phyloP scores from a whole-genome alignment of 148 eudicot genomes.

The Camellia lanceoleosa region DNA sequence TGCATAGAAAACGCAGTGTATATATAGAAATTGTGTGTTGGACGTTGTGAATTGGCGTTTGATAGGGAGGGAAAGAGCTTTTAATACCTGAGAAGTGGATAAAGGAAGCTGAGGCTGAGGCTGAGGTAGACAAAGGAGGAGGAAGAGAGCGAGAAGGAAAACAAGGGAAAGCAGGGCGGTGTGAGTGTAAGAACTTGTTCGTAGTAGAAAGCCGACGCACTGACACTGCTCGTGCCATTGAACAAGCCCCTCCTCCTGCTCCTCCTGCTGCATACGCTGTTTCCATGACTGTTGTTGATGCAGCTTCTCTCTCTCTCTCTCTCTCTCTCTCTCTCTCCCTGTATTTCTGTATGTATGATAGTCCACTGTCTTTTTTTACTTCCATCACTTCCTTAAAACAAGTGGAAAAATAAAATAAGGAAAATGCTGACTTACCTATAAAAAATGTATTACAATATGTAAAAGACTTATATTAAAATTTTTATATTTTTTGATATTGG shows the following conservation, averaged over 20 bases:
- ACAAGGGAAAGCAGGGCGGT: slow-evolving; percentile 36
- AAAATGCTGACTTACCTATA: background rate
- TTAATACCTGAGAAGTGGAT: slow-evolving; percentile 37
- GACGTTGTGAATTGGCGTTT: background rate
- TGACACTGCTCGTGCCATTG: slow-evolving; percentile 42
- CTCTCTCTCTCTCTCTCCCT: background rate
- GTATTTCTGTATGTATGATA: background rate
- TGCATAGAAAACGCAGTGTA: background rate
- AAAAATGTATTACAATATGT: background rate
- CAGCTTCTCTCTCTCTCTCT: slow-evolving; percentile 3
- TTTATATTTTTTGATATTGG: no score
- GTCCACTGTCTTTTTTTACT: background rate
- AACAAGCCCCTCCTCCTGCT: slow-evolving; percentile 18
- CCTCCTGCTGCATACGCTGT: slow-evolving; percentile 28
- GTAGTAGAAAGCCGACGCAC: slow-evolving; percentile 31
- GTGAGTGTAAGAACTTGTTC: slow-evolving; percentile 15
- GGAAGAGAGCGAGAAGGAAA: slow-evolving; percentile 31
- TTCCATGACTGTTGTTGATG: slow-evolving; percentile 20
- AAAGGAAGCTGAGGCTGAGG: slow-evolving; percentile 22
- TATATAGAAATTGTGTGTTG: background rate
- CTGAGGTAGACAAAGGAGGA: slow-evolving; percentile 16
- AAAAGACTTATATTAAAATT: no score
- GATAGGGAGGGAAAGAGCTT: slow-evolving; percentile 9
- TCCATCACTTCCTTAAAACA: background rate
- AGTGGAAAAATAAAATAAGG: background rate